phyloP scores from a whole-genome alignment of 225 moss, liverwort and hornwort genomes.

The Thuidium tamariscinum region DNA sequence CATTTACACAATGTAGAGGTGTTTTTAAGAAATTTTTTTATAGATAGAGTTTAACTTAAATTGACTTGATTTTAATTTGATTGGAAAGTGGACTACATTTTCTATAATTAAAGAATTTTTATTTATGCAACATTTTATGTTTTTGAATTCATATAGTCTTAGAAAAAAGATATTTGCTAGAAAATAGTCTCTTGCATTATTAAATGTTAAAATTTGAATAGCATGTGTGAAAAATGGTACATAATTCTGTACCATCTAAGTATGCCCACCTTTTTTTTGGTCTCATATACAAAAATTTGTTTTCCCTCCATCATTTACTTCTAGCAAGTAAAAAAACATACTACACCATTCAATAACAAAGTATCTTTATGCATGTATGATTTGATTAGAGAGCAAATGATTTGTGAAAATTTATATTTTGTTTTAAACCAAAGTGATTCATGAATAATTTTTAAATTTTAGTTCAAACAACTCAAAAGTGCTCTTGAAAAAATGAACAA shows the following conservation, averaged over 20 bases:
- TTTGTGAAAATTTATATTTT: neutral
- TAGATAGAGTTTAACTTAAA: too few relatives aligned
- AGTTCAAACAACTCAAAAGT: neutral
- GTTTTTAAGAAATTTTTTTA: too few relatives aligned
- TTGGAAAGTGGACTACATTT: too few relatives aligned
- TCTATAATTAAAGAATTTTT: too few relatives aligned
- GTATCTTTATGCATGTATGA: neutral
- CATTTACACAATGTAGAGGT: too few relatives aligned
- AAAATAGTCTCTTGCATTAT: neutral
- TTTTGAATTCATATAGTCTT: neutral
- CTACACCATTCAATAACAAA: neutral
- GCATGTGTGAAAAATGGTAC: too few relatives aligned
- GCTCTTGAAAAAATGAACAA: neutral
- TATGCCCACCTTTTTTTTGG: neutral
- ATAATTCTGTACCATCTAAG: too few relatives aligned
- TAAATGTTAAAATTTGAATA: too few relatives aligned
- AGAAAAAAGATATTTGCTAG: neutral
- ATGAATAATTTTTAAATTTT: neutral
- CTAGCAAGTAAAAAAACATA: neutral
- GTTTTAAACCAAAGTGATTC: neutral
- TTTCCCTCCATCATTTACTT: neutral
- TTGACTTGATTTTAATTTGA: too few relatives aligned
- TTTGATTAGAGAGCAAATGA: accelerated
- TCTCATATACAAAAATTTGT: neutral
- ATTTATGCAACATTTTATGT: neutral